A percentile compares a stretch with the other conserved stretches of the same genome.
phyloP scores from a whole-genome alignment of 345 rosid species.

The Eucalyptus cladocalyx region DNA sequence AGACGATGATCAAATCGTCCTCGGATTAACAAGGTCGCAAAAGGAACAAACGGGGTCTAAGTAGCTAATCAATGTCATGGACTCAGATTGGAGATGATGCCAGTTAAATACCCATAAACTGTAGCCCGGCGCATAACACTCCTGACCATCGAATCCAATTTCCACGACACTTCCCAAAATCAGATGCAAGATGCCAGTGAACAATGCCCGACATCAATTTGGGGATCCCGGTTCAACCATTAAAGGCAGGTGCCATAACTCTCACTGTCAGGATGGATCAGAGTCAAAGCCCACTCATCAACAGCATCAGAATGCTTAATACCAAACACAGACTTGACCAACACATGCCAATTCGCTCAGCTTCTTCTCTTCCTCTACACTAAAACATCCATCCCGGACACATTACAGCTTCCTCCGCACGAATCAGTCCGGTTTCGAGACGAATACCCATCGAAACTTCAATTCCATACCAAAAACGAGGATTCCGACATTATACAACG shows the following conservation, averaged over 20 bases:
- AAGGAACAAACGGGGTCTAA: neutral
- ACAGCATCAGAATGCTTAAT: neutral
- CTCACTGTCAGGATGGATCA: neutral
- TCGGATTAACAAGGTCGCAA: neutral
- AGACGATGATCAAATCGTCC: neutral
- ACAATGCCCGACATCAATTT: neutral
- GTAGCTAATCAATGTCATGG: neutral
- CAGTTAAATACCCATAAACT: neutral
- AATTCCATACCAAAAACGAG: neutral
- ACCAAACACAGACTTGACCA: neutral
- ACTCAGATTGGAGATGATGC: neutral
- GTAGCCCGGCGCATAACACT: neutral
- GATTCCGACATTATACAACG: neutral
- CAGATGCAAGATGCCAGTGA: neutral
- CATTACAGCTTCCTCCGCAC: neutral
- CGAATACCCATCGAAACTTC: neutral
- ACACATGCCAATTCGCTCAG: neutral
- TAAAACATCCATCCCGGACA: neutral
- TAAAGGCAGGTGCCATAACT: neutral
- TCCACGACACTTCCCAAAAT: neutral
- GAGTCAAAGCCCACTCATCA: neutral
- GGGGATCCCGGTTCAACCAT: neutral
- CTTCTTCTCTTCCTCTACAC: neutral
- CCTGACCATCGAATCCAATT: neutral
- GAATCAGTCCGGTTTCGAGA: neutral